These are phyloP conservation scores for Ustilago xerochloae DNA, from an alignment of 1,284 basidiomycete genomes.

Conservation along the genomic window DNA sequence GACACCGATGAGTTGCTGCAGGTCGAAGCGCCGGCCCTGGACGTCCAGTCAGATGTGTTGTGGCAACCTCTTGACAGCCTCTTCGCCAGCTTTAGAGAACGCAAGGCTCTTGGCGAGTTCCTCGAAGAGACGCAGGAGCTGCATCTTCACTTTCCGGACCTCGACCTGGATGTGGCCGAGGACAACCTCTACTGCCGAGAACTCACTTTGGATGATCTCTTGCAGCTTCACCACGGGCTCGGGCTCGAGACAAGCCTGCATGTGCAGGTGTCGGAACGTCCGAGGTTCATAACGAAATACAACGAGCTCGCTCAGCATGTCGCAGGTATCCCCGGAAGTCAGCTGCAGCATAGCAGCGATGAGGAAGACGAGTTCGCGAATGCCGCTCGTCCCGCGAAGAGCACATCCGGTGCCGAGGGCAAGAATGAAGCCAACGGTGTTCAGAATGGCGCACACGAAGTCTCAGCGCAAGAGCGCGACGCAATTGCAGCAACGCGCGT, in stretches of 20 bases:
- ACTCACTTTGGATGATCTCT: slow-evolving; percentile 59
- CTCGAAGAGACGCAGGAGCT: slow-evolving; percentile 63
- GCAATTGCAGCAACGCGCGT: too few relatives aligned
- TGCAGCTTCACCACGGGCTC: slow-evolving; percentile 56
- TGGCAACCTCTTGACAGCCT: slow-evolving; percentile 60
- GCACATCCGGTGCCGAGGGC: not conserved
- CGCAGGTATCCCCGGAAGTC: slow-evolving; percentile 33
- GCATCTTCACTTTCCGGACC: slow-evolving; percentile 53
- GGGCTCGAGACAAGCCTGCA: slow-evolving; percentile 56
- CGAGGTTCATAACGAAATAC: slow-evolving; percentile 63
- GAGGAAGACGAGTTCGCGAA: slow-evolving; percentile 22
- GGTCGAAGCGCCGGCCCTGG: slow-evolving; percentile 54
- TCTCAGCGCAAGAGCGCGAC: too few relatives aligned
- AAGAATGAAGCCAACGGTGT: not conserved
- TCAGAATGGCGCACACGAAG: not conserved
- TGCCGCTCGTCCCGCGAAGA: not conserved
- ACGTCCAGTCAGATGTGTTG: slow-evolving; percentile 44
- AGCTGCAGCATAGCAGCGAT: slow-evolving; percentile 34
- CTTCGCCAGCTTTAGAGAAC: slow-evolving; percentile 57
- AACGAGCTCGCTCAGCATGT: slow-evolving; percentile 61
- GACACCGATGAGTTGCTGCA: slow-evolving; percentile 18
- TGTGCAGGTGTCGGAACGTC: slow-evolving; percentile 51
- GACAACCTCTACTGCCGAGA: slow-evolving; percentile 64
- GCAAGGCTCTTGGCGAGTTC: slow-evolving; percentile 64
- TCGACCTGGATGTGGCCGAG: slow-evolving; percentile 58